Percentiles rank a stretch among this genome's conserved stretches.
Conservation (phyloP, 1,139 yeast species). For the Blastobotrys proliferans region DNA sequence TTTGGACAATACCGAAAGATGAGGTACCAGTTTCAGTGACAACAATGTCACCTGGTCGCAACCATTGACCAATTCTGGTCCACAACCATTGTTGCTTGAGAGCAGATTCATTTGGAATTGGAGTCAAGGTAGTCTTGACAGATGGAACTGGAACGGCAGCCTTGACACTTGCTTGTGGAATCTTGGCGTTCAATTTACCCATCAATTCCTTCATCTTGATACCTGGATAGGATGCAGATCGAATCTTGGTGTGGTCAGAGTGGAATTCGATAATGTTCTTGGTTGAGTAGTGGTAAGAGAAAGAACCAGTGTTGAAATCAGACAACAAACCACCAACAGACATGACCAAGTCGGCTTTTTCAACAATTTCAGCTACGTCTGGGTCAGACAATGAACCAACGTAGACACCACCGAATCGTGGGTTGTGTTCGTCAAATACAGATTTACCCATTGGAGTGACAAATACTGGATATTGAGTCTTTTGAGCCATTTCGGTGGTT, state of each 20-base stretch:
- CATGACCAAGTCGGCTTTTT: constrained; percentile 68
- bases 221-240: constrained; percentile 70
- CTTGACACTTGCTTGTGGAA: constrained; percentile 17
- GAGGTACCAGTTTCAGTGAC: constrained; percentile 89
- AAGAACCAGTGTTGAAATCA: constrained; percentile 87
- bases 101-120: constrained; percentile 36
- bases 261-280: constrained; percentile 82
- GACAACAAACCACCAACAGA: constrained; percentile 81
- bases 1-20: constrained; percentile 78
- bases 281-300: constrained; percentile 76
- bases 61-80: constrained; percentile 70
- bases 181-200: constrained; percentile 39
- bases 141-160: constrained; percentile 23
- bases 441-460: constrained; percentile 93
- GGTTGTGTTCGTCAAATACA: constrained; percentile 65
- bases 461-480: constrained; percentile 77
- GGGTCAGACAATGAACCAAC: constrained; percentile 78
- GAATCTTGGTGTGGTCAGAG: constrained; percentile 79
- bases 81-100: constrained; percentile 79
- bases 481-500: constrained; percentile 57
- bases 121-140: constrained; percentile 21
- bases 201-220: constrained; percentile 73
- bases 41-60: constrained; percentile 74
- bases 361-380: constrained; percentile 71
- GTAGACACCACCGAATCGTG: constrained; percentile 81